Evolutionary conservation across 1,284 basidiomycete species (phyloP), one percentile per base, ranked within the genome.

Genomic region (Taiwanofungus camphoratus): DNA sequence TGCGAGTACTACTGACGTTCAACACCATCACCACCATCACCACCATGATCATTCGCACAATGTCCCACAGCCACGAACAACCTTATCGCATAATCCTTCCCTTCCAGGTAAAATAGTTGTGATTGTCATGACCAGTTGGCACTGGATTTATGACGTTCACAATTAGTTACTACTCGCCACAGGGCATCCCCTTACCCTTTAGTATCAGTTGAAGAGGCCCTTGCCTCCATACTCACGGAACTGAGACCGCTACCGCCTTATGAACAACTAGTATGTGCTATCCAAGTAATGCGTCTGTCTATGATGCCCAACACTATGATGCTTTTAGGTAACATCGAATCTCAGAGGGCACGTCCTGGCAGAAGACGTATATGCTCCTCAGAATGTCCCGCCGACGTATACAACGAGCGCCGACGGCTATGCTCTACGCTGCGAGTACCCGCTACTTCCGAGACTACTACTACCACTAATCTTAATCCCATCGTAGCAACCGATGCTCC

Each of bases 401-500:
- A 90, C 87, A 0, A 92, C 89, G 5, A 93, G 82, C 49, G 88
- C 92, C 8, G 91, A 93, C 58, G 92, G 91, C 1, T 94, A 94
- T 58, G 92, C 91, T 1, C 62, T 92, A 2, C 68, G 74, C 52
- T 79, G 85, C 87, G 57, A 47, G 76, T 46, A 9, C 47, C 41
- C 30, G 13, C 11, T 16, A 4, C 7, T 33, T n/a, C 30, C 12
- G 6, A 13, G 15, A 13, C 11, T 8, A 20, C 30, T 21, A 34
- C 11, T 33, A 36, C 19, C 34, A 27, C 13, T 13, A 13, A 7
- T 16, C 11, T 7, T 16, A 16, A 6, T 26, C 18, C 30, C 29
- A n/a, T n/a, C 8, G 33, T 52, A 85, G 83, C 79, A 3, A 71
- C 72, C 34, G 74, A 82, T 49, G 63, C 69, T 0, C 71, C 81